Evolutionary conservation across 1,139 yeast species (phyloP).

Genomic region (Arxiozyma heterogenica): DNA sequence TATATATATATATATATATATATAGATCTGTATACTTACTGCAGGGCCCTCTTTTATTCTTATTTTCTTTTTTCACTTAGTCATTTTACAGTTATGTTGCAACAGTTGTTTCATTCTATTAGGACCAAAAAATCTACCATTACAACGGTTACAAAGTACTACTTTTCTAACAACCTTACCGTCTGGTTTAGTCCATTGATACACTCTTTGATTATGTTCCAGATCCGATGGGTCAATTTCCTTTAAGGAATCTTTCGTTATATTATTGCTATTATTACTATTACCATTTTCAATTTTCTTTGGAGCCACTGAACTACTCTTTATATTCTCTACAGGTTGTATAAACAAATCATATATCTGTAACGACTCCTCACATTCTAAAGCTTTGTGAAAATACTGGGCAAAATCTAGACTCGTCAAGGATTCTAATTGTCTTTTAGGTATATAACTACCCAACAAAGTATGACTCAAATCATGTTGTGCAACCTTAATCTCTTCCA

Average conservation of each 20-base stretch:
- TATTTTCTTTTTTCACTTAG: not conserved
- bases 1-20: not conserved
- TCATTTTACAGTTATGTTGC: conserved; percentile 8
- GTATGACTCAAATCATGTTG: conserved; percentile 25
- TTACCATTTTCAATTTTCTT: not conserved
- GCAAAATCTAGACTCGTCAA: conserved; percentile 29
- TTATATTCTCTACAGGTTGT: conserved; percentile 7
- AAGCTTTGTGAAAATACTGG: conserved; percentile 25
- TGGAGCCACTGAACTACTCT: not conserved
- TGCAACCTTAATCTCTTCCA: conserved; percentile 19
- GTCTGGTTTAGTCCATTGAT: conserved; percentile 6
- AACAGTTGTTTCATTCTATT: conserved; percentile 8
- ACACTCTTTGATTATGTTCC: conserved; percentile 1
- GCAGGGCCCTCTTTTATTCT: not conserved
- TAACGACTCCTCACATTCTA: conserved; percentile 25
- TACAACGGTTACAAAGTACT: conserved; percentile 7
- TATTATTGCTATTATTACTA: not conserved
- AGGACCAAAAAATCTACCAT: conserved; percentile 5
- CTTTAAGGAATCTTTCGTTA: not conserved
- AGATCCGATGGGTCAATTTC: not conserved
- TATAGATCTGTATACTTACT: not conserved
- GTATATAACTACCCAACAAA: conserved; percentile 29
- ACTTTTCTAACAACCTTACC: conserved; percentile 9
- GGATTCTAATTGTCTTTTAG: conserved; percentile 26
- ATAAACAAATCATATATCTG: conserved; percentile 21